Evolutionary conservation across 2,329 filamentous ascomycete species (phyloP), one percentile per base, ranked within the genome.

Genomic region (Verticillium longisporum): DNA sequence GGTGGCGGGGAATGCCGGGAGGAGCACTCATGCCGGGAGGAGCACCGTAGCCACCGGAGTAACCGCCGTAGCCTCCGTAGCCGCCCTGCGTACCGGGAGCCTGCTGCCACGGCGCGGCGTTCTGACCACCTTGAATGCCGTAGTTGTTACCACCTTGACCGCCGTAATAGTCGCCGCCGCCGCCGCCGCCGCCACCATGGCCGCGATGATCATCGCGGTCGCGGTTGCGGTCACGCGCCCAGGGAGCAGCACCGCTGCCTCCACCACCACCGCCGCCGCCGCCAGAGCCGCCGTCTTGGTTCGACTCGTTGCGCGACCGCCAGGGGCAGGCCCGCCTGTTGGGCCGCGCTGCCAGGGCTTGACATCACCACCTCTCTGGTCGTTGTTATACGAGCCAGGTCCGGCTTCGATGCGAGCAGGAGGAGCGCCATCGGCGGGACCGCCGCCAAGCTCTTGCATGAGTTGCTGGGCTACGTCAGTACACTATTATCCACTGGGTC

Each of bases 361-460:
- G 67, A 85, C 80, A 67, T 89, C 87, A 65, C 79, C 80, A 66
- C 78, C 69, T 60, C 73, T 72, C 62, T 75, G 75, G 61, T 71
- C 74, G 63, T 74, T 86, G 75, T 84, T 83, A 66, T 83, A 85
- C 38, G 80, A 81, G 60, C 85, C 86, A 61, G 91, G 90, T 13
- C 90, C 91, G 65, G 89, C 91, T 77, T 96, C 95, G 71, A 99
- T 97, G 65, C 90, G 91, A 66, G 88, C 88, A 67, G 88, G 89
- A 41, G 89, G 84, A 60, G 80, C 83, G 61, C 79, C 79, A 59
- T 79, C 76, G 60, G 84, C 81, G 62, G 87, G 83, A 64, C 88
- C 89, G 65, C 92, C 91, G 64, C 89, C 92, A 68, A 98, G 86
- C 82, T 98, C 95, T 85, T 96, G 90, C 92, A 99, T 97, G 72